A percentile compares a stretch with the other conserved stretches of the same genome.
These are phyloP conservation scores for Talaromyces sp. DNA, from an alignment of 2,329 filamentous ascomycete genomes.

Conservation along the genomic window DNA sequence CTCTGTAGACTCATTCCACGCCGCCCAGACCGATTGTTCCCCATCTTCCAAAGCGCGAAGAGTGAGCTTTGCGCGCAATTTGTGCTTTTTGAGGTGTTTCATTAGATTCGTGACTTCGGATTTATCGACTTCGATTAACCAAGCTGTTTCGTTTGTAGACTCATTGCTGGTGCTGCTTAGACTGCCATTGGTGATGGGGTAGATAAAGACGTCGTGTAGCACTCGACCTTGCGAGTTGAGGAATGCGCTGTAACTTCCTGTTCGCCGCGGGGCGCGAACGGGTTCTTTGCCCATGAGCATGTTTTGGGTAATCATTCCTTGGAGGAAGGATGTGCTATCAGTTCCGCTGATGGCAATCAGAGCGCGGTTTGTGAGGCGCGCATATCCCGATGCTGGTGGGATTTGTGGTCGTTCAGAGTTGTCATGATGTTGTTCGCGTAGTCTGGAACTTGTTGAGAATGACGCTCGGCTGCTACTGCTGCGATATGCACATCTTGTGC, in stretches of 20 bases:
- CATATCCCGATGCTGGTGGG: conserved; percentile 46
- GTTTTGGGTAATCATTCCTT: conserved; percentile 79
- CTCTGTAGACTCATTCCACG: conserved; percentile 59
- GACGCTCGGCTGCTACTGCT: conserved; percentile 21
- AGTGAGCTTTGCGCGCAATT: conserved; percentile 74
- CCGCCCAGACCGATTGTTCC: conserved; percentile 68
- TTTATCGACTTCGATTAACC: conserved; percentile 80
- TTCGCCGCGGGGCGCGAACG: conserved; percentile 33
- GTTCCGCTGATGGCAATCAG: conserved; percentile 75
- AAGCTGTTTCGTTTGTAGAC: conserved; percentile 42
- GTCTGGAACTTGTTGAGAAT: conserved; percentile 31
- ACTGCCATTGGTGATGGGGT: conserved; percentile 50
- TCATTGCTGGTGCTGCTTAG: conserved; percentile 23
- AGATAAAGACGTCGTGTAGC: conserved; percentile 86
- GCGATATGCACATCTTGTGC: conserved; percentile 28
- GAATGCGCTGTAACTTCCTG: conserved; percentile 76
- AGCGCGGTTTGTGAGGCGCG: conserved; percentile 65
- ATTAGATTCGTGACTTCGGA: conserved; percentile 60
- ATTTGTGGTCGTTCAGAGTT: conserved; percentile 29
- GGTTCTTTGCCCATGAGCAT: conserved; percentile 50
- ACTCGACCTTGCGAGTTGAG: conserved; percentile 81
- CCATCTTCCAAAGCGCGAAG: conserved; percentile 63
- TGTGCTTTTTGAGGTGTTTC: conserved; percentile 78
- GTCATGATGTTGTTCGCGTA: conserved; percentile 20
- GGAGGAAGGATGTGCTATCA: conserved; percentile 79